Percentiles rank a stretch among this genome's conserved stretches.
phyloP scores from a whole-genome alignment of 495 filamentous ascomycete species.

The Choiromyces venosus region DNA sequence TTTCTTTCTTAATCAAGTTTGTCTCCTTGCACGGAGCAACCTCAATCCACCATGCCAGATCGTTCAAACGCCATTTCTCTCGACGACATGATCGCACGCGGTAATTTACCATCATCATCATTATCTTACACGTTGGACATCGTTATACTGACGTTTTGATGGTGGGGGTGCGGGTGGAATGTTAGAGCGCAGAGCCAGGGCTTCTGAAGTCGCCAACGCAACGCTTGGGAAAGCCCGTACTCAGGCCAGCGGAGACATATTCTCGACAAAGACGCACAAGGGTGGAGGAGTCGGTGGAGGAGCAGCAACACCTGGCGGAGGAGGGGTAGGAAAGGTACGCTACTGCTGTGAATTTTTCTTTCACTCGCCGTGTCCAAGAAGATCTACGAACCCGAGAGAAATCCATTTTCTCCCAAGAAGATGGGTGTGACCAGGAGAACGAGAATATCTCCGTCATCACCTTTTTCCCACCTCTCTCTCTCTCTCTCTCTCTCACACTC shows the following conservation, averaged over 20 bases:
- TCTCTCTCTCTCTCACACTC: slow-evolving; percentile 20
- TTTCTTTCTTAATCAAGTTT: neutral
- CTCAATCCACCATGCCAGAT: neutral
- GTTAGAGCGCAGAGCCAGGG: slow-evolving; percentile 37
- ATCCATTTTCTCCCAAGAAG: neutral
- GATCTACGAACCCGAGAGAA: neutral
- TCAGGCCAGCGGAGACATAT: slow-evolving; percentile 5
- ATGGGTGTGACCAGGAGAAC: slow-evolving; percentile 8
- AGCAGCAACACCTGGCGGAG: slow-evolving; percentile 29
- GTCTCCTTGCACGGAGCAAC: neutral
- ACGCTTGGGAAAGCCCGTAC: slow-evolving; percentile 36
- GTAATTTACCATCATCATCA: neutral
- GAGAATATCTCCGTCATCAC: slow-evolving; percentile 29
- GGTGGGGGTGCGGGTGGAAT: neutral
- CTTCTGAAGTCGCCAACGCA: slow-evolving; percentile 36
- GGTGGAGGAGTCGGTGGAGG: slow-evolving; percentile 20
- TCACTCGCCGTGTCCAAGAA: neutral
- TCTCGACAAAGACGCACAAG: neutral
- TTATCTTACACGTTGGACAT: neutral
- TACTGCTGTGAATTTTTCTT: slow-evolving; percentile 3
- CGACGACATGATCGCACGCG: neutral
- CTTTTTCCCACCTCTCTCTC: slow-evolving; percentile 21
- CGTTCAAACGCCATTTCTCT: neutral
- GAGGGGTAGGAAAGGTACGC: slow-evolving; percentile 39
- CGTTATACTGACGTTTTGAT: neutral